phyloP scores from a whole-genome alignment of 1,139 yeast species.

The Suhomyces bokatorum region DNA sequence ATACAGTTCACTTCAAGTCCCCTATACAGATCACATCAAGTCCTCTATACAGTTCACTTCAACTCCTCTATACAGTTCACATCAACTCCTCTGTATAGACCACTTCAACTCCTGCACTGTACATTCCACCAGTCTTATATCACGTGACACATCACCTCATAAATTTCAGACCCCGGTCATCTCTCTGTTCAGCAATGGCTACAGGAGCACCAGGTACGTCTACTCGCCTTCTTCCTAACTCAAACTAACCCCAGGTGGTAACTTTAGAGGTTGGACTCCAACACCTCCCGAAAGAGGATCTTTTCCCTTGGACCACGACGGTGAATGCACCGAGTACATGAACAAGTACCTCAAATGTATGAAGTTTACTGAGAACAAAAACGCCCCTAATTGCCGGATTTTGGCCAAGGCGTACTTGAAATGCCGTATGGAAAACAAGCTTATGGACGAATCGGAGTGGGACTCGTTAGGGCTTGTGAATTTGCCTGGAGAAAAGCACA shows the following conservation, averaged over 20 bases:
- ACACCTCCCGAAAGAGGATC: slow-evolving; percentile 97
- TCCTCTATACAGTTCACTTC: no score
- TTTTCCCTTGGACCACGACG: slow-evolving; percentile 90
- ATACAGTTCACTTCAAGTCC: no score
- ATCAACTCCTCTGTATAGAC: no score
- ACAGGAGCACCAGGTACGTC: slow-evolving; percentile 22
- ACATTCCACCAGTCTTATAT: no score
- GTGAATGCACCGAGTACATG: slow-evolving; percentile 81
- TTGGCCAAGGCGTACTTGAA: slow-evolving; percentile 78
- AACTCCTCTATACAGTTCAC: no score
- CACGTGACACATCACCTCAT: not conserved
- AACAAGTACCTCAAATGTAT: slow-evolving; percentile 73
- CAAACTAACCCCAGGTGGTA: slow-evolving; percentile 36
- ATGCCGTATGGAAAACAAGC: slow-evolving; percentile 87
- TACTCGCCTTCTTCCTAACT: not conserved
- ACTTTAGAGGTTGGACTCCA: slow-evolving; percentile 63
- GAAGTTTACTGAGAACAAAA: slow-evolving; percentile 73
- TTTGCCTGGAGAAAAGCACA: slow-evolving; percentile 58
- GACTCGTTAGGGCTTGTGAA: slow-evolving; percentile 67
- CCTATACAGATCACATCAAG: no score
- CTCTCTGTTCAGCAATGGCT: slow-evolving; percentile 14
- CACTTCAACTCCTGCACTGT: no score
- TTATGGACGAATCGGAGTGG: slow-evolving; percentile 87
- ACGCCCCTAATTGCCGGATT: slow-evolving; percentile 85
- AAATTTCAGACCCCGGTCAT: slow-evolving; percentile 4